Conservation (phyloP, 2,329 filamentous ascomycete genomes). For the Fusarium zealandicum region DNA sequence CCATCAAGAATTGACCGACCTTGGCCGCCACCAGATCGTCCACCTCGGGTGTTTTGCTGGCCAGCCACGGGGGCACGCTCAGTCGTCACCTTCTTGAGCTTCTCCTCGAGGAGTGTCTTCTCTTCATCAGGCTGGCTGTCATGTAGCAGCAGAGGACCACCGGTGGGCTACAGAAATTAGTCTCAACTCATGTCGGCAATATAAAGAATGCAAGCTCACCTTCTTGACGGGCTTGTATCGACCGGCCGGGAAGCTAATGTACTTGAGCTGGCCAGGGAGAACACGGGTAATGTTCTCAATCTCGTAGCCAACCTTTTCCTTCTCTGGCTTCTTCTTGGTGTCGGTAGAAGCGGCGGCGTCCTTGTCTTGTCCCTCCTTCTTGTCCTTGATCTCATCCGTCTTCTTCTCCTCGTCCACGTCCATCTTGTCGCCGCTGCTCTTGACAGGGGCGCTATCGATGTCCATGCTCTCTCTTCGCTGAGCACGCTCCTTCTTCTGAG, state of each 20-base stretch:
- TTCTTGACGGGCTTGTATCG: slow-evolving; percentile 92
- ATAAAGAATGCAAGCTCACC: slow-evolving; percentile 57
- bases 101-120: slow-evolving; percentile 86
- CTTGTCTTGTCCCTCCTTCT: slow-evolving; percentile 68
- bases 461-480: slow-evolving; percentile 95
- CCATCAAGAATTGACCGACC: slow-evolving; percentile 49
- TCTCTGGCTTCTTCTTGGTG: slow-evolving; percentile 87
- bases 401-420: slow-evolving; percentile 76
- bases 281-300: slow-evolving; percentile 97
- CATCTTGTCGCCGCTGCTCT: slow-evolving; percentile 81
- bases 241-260: slow-evolving; percentile 88
- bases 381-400: slow-evolving; percentile 61
- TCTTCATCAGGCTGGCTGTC: slow-evolving; percentile 82
- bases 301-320: slow-evolving; percentile 96
- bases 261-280: slow-evolving; percentile 90
- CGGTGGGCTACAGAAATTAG: slow-evolving; percentile 73
- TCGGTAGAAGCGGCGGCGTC: slow-evolving; percentile 61
- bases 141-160: slow-evolving; percentile 88
- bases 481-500: slow-evolving; percentile 91
- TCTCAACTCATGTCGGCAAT: not conserved
- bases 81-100: slow-evolving; percentile 80
- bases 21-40: slow-evolving; percentile 44
- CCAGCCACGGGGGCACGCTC: slow-evolving; percentile 67
- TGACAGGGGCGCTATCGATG: slow-evolving; percentile 74
- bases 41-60: slow-evolving; percentile 43